Conservation (phyloP, 2,329 filamentous ascomycete species). For the Myotisia sp. region DNA sequence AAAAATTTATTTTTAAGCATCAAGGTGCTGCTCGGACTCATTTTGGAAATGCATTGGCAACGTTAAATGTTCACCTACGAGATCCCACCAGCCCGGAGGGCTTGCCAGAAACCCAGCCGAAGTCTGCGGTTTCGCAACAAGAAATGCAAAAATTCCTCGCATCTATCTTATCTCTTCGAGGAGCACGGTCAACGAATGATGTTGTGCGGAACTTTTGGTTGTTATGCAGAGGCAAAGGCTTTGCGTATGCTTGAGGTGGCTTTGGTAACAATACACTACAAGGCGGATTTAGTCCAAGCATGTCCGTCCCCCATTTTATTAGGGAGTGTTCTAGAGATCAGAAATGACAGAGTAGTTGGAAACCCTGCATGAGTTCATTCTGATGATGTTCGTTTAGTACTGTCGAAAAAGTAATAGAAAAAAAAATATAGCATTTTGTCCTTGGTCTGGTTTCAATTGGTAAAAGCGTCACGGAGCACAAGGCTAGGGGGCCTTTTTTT, state of each 20-base stretch:
- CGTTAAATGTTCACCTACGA: conserved; percentile 11
- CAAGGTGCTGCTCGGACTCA: conserved; percentile 26
- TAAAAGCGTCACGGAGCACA: no score
- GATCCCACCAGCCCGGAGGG: not conserved
- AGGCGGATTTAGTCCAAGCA: not conserved
- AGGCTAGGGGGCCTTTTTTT: no score
- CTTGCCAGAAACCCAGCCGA: conserved; percentile 9
- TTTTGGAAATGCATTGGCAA: conserved; percentile 24
- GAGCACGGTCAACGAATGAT: conserved; percentile 25
- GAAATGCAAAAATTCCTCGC: conserved; percentile 30
- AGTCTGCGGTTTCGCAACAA: conserved; percentile 18
- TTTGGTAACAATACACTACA: conserved; percentile 8
- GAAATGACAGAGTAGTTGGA: no score
- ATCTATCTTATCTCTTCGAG: conserved; percentile 26
- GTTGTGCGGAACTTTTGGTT: conserved; percentile 32
- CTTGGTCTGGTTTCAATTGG: no score
- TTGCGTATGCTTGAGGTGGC: conserved; percentile 24
- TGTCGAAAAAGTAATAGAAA: no score
- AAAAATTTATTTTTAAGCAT: conserved; percentile 29
- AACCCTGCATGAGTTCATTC: no score
- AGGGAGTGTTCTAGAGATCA: no score
- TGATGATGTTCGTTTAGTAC: no score
- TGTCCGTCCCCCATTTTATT: no score
- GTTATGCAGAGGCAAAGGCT: conserved; percentile 29
- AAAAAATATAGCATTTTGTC: no score